Evolutionary conservation across 2,329 filamentous ascomycete species (phyloP).

Genomic region (Remersonia thermophila): DNA sequence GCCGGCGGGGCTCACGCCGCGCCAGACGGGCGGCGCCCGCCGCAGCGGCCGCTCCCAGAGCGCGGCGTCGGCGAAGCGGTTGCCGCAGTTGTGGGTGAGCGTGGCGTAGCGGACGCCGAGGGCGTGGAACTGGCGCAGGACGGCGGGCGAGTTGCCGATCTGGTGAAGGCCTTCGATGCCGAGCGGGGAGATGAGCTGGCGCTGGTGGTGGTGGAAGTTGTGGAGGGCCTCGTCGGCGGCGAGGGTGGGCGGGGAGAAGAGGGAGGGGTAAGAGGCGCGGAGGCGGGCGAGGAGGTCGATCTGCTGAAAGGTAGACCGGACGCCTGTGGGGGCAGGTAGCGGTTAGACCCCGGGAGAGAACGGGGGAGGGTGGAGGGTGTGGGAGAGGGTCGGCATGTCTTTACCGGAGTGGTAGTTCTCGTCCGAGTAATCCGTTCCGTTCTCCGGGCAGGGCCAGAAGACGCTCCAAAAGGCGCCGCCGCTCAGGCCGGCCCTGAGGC

Average conservation of each 20-base stretch:
- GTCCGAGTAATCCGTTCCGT: slow-evolving; percentile 62
- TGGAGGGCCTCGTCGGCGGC: slow-evolving; percentile 51
- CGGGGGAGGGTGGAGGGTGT: neutral
- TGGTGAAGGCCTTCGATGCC: slow-evolving; percentile 86
- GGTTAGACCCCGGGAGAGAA: neutral
- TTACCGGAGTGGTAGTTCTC: slow-evolving; percentile 31
- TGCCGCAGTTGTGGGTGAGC: slow-evolving; percentile 71
- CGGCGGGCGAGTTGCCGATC: slow-evolving; percentile 73
- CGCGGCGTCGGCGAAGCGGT: slow-evolving; percentile 66
- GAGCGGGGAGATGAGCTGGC: slow-evolving; percentile 62
- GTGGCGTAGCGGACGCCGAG: slow-evolving; percentile 82
- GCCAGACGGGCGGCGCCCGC: slow-evolving; percentile 47
- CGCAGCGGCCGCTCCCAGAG: slow-evolving; percentile 42
- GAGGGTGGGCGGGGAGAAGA: slow-evolving; percentile 56
- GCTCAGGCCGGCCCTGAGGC: slow-evolving; percentile 56
- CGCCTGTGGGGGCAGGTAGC: slow-evolving; percentile 2
- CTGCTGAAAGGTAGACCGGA: slow-evolving; percentile 49
- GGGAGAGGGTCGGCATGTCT: no score
- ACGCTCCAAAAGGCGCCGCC: slow-evolving; percentile 94
- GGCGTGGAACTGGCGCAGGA: slow-evolving; percentile 60
- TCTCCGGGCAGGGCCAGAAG: slow-evolving; percentile 61
- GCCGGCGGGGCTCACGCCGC: slow-evolving; percentile 62
- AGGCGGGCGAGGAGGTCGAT: slow-evolving; percentile 62
- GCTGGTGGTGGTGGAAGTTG: slow-evolving; percentile 21
- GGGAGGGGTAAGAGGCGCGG: slow-evolving; percentile 47